A percentile compares a stretch with the other conserved stretches of the same genome.
Conservation (phyloP, 148 eudicot species). For the Amaranthus hypochondriacus region DNA sequence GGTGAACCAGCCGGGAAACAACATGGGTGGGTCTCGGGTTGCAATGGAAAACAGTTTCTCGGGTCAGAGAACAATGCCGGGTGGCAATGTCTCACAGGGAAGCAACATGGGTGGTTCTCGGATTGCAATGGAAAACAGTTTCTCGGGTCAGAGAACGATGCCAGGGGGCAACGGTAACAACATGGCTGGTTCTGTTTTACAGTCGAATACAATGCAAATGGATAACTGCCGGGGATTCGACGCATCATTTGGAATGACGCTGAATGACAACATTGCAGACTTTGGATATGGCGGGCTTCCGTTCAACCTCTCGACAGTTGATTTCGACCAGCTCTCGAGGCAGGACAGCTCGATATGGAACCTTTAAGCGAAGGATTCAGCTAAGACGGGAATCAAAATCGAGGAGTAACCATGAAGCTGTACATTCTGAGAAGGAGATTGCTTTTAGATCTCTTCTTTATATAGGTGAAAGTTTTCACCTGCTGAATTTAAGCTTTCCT, state of each 20-base stretch:
- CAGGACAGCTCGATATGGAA: slow-evolving; percentile 29
- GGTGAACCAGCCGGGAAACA: slow-evolving; percentile 12
- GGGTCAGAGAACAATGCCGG: not conserved
- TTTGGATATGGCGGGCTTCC: slow-evolving; percentile 29
- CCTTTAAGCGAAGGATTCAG: slow-evolving; percentile 13
- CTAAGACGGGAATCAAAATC: not conserved
- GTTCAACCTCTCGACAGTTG: slow-evolving; percentile 24
- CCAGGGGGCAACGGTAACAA: slow-evolving; percentile 14
- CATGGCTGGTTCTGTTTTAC: slow-evolving; percentile 21
- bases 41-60: slow-evolving; percentile 10
- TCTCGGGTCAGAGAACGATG: slow-evolving; percentile 2
- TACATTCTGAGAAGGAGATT: slow-evolving; percentile 31
- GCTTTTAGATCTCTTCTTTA: slow-evolving; percentile 23
- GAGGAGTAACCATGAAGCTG: slow-evolving; percentile 15
- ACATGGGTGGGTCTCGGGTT: slow-evolving; percentile 7
- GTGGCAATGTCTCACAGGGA: slow-evolving; percentile 10
- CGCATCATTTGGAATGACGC: slow-evolving; percentile 26
- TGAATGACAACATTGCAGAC: slow-evolving; percentile 27
- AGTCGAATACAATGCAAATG: slow-evolving; percentile 26
- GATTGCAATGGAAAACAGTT: slow-evolving; percentile 9
- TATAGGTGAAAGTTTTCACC: slow-evolving; percentile 20
- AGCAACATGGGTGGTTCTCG: slow-evolving; percentile 11
- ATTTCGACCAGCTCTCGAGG: slow-evolving; percentile 31
- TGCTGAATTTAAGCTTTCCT: slow-evolving; percentile 24
- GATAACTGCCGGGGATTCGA: slow-evolving; percentile 30